A percentile compares a stretch with the other conserved stretches of the same genome.
Conservation (phyloP, 805 yeast genomes). For the Candida vartiovaarae region DNA sequence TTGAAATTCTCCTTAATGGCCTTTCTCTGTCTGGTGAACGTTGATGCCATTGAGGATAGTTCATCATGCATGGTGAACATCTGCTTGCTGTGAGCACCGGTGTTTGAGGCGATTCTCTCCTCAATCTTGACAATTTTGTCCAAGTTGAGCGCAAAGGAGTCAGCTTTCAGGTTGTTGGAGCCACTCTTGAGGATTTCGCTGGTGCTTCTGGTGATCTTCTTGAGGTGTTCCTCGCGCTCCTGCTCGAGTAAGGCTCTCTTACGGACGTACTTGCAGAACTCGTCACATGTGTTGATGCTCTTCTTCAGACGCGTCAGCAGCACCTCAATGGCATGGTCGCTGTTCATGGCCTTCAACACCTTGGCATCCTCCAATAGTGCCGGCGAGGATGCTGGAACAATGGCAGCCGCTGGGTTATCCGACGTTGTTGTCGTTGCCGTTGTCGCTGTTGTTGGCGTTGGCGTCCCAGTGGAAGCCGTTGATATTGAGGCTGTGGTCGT, state of each 20-base stretch:
- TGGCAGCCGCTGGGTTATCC: background rate
- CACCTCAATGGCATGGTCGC: constrained; percentile 74
- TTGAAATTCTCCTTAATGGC: constrained; percentile 73
- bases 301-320: constrained; percentile 70
- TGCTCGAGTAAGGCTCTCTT: constrained; percentile 74
- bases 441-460: background rate
- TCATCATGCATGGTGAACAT: constrained; percentile 84
- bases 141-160: constrained; percentile 59
- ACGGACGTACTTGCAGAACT: constrained; percentile 69
- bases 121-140: constrained; percentile 70
- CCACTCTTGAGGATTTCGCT: constrained; percentile 38
- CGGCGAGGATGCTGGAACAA: constrained; percentile 25
- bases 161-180: constrained; percentile 40
- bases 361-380: constrained; percentile 42
- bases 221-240: constrained; percentile 67
- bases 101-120: constrained; percentile 67
- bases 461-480: no score
- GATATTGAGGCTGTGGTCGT: background rate
- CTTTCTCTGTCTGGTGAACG: constrained; percentile 70
- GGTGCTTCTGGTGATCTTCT: constrained; percentile 58
- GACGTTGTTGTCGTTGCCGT: background rate
- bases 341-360: constrained; percentile 44
- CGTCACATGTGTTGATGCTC: constrained; percentile 76
- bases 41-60: constrained; percentile 57
- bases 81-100: constrained; percentile 69